phyloP scores from a whole-genome alignment of 23 red algal genomes.

The Pyropia yezoensis region DNA sequence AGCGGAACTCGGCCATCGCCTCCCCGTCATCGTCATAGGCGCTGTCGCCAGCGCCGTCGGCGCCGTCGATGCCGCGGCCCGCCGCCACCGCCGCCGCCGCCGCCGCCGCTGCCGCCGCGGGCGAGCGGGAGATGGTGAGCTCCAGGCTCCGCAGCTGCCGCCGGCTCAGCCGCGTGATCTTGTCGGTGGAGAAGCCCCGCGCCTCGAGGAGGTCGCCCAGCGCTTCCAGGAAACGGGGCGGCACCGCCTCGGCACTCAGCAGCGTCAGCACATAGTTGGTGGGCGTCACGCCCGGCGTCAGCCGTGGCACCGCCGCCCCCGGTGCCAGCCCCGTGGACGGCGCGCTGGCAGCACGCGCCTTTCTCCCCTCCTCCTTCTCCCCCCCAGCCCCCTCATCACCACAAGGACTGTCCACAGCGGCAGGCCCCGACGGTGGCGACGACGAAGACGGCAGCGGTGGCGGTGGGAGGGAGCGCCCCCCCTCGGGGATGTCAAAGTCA shows the following conservation, averaged over 20 bases:
- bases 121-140: constrained; percentile 10
- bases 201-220: constrained; percentile 26
- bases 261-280: constrained; percentile 58
- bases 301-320: not conserved
- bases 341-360: not conserved
- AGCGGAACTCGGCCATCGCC: constrained; percentile 38
- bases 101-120: constrained; percentile 13
- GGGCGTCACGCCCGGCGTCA: constrained; percentile 2
- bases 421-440: constrained; percentile 1
- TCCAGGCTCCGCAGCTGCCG: constrained; percentile 54
- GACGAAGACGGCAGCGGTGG: not conserved
- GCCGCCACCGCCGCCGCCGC: no score
- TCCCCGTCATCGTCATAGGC: no score
- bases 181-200: constrained; percentile 43
- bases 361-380: not conserved
- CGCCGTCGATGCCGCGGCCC: no score
- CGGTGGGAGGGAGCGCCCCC: not conserved
- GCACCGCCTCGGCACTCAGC: constrained; percentile 20
- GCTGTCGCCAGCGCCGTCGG: no score
- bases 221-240: constrained; percentile 31
- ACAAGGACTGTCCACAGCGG: not conserved
- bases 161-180: constrained; percentile 38
- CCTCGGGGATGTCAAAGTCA: constrained; percentile 49
- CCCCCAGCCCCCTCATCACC: not conserved
- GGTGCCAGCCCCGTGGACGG: not conserved